Conservation (phyloP, 768 basidiomycete genomes). For the Mycena rebaudengoi region DNA sequence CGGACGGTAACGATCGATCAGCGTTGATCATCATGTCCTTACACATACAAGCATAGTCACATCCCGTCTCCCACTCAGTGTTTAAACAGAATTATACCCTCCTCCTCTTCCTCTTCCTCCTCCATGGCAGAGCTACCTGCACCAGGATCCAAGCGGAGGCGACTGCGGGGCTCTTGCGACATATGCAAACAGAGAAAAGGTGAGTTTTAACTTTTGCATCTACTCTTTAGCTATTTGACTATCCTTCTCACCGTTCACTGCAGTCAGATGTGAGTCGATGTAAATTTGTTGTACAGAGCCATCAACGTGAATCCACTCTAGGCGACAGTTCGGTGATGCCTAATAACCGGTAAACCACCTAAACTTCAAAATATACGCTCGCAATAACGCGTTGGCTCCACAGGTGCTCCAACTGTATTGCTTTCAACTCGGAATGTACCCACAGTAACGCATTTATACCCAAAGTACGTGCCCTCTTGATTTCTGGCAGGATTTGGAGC, state of each 20-base stretch:
- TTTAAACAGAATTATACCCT: too few relatives aligned
- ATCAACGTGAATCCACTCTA: conserved; percentile 30
- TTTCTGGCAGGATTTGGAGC: too few relatives aligned
- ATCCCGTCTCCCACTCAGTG: too few relatives aligned
- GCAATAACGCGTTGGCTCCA: too few relatives aligned
- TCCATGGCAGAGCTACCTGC: neutral
- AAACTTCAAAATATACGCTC: too few relatives aligned
- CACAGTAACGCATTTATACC: conserved; percentile 40
- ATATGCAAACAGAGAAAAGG: conserved; percentile 26
- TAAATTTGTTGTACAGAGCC: too few relatives aligned
- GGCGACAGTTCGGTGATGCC: conserved; percentile 80
- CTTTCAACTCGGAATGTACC: conserved; percentile 71
- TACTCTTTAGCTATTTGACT: too few relatives aligned
- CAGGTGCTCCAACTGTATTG: conserved; percentile 72
- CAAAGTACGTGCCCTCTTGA: conserved; percentile 5
- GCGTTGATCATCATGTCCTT: too few relatives aligned
- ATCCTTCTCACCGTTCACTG: neutral
- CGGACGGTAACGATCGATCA: too few relatives aligned
- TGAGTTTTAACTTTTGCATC: neutral
- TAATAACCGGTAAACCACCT: too few relatives aligned
- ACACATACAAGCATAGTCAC: too few relatives aligned
- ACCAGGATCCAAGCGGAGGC: conserved; percentile 23
- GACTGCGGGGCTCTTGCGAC: conserved; percentile 21
- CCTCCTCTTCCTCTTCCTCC: neutral
- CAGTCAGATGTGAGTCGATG: conserved; percentile 16